A percentile compares a stretch with the other conserved stretches of the same genome.
phyloP scores from a whole-genome alignment of 1,284 basidiomycete species.

The Ustilago nuda region DNA sequence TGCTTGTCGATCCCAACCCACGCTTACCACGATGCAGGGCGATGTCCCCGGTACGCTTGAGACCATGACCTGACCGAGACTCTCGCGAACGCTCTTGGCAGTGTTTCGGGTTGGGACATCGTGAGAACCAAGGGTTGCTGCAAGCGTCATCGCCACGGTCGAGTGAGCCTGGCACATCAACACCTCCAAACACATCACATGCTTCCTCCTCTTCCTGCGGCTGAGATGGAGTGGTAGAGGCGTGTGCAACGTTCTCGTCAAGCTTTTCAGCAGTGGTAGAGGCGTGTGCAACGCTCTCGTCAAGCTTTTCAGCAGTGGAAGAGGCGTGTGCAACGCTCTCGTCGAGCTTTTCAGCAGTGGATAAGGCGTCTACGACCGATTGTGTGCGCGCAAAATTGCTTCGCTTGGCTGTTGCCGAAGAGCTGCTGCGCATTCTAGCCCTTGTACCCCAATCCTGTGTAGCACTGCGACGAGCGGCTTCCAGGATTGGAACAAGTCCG shows the following conservation, averaged over 20 bases:
- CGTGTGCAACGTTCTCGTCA: background rate
- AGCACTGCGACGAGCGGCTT: conserved; percentile 63
- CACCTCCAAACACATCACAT: conserved; percentile 39
- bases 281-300: background rate
- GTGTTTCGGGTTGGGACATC: conserved; percentile 59
- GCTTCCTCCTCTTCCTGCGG: conserved; percentile 21
- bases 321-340: background rate
- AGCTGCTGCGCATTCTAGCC: conserved; percentile 33
- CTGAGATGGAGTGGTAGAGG: background rate
- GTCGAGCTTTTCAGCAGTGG: background rate
- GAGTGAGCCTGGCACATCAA: conserved; percentile 46
- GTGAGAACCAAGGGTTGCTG: conserved; percentile 57
- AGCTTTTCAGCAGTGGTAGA: background rate
- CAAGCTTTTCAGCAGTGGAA: background rate
- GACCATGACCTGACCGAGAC: conserved; percentile 15
- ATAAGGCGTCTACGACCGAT: conserved; percentile 20
- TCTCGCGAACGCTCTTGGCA: conserved; percentile 24
- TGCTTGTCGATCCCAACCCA: conserved; percentile 42
- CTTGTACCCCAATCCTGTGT: conserved; percentile 57
- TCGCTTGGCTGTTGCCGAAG: conserved; percentile 9
- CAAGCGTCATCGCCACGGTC: conserved; percentile 59
- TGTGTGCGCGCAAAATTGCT: conserved; percentile 15
- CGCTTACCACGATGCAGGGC: conserved; percentile 33
- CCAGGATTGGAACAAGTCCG: conserved; percentile 47
- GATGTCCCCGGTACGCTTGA: conserved; percentile 22